phyloP scores from a whole-genome alignment of 2,329 filamentous ascomycete species.

The Elsinoe perseae region DNA sequence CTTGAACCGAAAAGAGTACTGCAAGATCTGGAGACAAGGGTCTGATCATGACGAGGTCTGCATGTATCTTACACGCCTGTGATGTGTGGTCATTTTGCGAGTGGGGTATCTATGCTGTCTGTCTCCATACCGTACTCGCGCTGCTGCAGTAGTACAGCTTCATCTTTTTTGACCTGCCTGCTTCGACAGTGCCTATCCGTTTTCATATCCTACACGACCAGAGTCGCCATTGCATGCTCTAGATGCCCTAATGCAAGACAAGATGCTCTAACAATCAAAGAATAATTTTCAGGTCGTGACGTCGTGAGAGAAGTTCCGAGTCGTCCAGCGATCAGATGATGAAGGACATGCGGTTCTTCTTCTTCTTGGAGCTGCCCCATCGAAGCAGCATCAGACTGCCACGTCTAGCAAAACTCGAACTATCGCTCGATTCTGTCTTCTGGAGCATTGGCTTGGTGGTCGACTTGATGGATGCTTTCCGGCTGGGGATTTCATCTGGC shows the following conservation, averaged over 20 bases:
- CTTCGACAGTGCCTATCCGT: neutral
- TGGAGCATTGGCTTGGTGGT: neutral
- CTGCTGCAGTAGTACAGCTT: neutral
- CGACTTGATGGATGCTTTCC: neutral
- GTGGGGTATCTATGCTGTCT: slow-evolving; percentile 1
- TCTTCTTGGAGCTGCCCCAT: slow-evolving; percentile 13
- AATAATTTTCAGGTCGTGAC: neutral
- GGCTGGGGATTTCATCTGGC: slow-evolving; percentile 8
- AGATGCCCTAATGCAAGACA: neutral
- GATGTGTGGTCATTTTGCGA: neutral
- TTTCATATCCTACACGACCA: slow-evolving; percentile 2
- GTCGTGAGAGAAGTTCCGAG: neutral
- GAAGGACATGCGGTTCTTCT: slow-evolving; percentile 10
- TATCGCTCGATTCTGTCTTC: slow-evolving; percentile 6
- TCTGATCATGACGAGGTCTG: neutral
- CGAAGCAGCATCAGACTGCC: slow-evolving; percentile 6
- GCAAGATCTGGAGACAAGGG: neutral
- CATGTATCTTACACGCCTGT: neutral
- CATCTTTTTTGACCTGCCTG: neutral
- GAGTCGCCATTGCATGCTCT: slow-evolving; percentile 13
- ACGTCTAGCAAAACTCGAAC: neutral
- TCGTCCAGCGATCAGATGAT: slow-evolving; percentile 13
- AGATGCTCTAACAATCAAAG: neutral
- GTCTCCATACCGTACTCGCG: neutral
- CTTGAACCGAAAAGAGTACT: neutral